These are phyloP conservation scores for Rhodamnia argentea DNA, from an alignment of 345 rosid species.

Conservation along the genomic window DNA sequence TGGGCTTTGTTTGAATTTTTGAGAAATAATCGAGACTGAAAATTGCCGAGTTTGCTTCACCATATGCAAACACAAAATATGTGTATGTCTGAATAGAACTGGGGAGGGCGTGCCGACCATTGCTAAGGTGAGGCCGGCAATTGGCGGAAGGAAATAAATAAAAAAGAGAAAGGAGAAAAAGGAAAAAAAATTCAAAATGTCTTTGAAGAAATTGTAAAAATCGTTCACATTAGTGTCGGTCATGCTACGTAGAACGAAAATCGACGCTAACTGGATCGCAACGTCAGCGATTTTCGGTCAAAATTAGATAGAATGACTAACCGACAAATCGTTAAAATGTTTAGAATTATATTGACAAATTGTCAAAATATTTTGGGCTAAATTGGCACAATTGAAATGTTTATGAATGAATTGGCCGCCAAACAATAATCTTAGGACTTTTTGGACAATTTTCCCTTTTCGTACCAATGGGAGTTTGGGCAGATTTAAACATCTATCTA, in stretches of 20 bases:
- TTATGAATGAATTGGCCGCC: fast-evolving
- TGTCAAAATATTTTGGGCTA: fast-evolving
- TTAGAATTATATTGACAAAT: neutral
- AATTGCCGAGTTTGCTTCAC: neutral
- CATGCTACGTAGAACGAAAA: neutral
- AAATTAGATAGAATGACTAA: fast-evolving
- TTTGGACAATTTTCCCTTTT: neutral
- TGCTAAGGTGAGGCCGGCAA: neutral
- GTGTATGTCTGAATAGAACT: neutral
- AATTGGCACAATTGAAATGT: neutral
- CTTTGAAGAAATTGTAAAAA: neutral
- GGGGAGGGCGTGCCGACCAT: neutral
- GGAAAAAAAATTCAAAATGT: no score
- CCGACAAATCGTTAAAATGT: fast-evolving
- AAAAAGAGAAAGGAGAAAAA: neutral
- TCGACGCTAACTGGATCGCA: fast-evolving
- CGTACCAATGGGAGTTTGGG: neutral
- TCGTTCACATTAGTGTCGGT: fast-evolving
- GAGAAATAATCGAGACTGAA: neutral
- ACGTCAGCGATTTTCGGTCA: fast-evolving
- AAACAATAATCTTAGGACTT: neutral
- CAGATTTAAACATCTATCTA: neutral
- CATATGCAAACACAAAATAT: neutral
- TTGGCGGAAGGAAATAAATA: neutral
- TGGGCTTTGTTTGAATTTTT: neutral